Evolutionary conservation across 805 yeast species (phyloP).

Genomic region (Kuraishia capsulata): DNA sequence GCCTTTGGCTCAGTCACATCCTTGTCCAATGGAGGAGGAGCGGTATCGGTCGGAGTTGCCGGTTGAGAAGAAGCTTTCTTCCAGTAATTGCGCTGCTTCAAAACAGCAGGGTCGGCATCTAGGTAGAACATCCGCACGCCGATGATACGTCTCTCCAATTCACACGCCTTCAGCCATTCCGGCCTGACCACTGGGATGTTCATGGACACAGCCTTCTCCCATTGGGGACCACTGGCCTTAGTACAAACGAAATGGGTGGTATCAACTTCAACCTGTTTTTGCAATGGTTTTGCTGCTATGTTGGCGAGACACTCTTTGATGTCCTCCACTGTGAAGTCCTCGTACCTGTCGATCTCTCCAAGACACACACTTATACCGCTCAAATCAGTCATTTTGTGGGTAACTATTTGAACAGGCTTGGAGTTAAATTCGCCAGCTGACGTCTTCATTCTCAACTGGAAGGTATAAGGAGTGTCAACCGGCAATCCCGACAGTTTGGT

Average conservation of each 20-base stretch:
- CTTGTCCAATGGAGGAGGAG: not conserved
- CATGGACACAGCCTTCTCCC: slow-evolving; percentile 68
- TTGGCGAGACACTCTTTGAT: slow-evolving; percentile 50
- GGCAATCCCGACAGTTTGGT: slow-evolving; percentile 90
- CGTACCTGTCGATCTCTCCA: slow-evolving; percentile 63
- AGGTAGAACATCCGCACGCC: slow-evolving; percentile 86
- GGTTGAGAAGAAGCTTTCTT: slow-evolving; percentile 6
- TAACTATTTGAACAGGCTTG: slow-evolving; percentile 56
- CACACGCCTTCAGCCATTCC: slow-evolving; percentile 95
- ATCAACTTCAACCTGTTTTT: slow-evolving; percentile 67
- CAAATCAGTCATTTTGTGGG: slow-evolving; percentile 94
- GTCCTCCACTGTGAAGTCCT: slow-evolving; percentile 42
- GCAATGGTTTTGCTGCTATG: slow-evolving; percentile 82
- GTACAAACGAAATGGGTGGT: slow-evolving; percentile 92
- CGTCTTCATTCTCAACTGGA: slow-evolving; percentile 74
- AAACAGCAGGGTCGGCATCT: slow-evolving; percentile 37
- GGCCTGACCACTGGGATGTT: slow-evolving; percentile 94
- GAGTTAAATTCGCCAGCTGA: slow-evolving; percentile 83
- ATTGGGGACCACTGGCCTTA: slow-evolving; percentile 58
- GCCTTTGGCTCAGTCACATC: slow-evolving; percentile 5
- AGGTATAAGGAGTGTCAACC: slow-evolving; percentile 71
- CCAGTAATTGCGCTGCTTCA: slow-evolving; percentile 37
- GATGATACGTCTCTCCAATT: slow-evolving; percentile 76
- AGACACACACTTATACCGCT: slow-evolving; percentile 87
- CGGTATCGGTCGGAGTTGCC: slow-evolving; percentile 1